phyloP scores from a whole-genome alignment of 768 basidiomycete genomes.

The Calvatia gigantea region DNA sequence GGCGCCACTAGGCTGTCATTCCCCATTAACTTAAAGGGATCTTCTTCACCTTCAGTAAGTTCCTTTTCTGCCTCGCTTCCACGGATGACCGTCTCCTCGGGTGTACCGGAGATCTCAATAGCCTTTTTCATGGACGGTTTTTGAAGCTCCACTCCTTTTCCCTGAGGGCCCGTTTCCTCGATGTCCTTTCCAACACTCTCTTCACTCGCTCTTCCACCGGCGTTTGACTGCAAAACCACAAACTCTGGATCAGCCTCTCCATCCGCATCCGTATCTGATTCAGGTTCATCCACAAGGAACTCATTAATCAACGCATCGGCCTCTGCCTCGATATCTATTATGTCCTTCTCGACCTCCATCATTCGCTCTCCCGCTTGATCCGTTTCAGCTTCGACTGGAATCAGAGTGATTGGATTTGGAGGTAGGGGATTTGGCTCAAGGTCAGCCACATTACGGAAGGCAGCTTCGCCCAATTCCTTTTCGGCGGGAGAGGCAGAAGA shows the following conservation, averaged over 20 bases:
- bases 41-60: constrained; percentile 15
- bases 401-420: neutral
- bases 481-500: constrained; percentile 27
- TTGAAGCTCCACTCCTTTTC: neutral
- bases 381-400: neutral
- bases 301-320: constrained; percentile 1
- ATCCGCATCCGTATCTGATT: constrained; percentile 30
- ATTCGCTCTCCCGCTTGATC: neutral
- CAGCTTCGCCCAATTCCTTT: constrained; percentile 18
- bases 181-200: neutral
- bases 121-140: neutral
- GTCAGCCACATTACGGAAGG: constrained; percentile 11
- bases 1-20: constrained; percentile 20
- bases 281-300: constrained; percentile 8
- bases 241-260: constrained; percentile 34
- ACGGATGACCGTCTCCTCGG: neutral
- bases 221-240: constrained; percentile 12
- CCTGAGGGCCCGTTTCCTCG: neutral
- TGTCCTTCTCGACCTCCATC: neutral
- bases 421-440: constrained; percentile 20
- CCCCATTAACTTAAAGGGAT: constrained; percentile 30
- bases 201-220: neutral
- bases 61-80: constrained; percentile 1
- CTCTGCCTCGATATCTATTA: constrained; percentile 1
- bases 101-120: neutral